phyloP scores from a whole-genome alignment of 768 basidiomycete genomes.

The Gelatoporia subvermispora region DNA sequence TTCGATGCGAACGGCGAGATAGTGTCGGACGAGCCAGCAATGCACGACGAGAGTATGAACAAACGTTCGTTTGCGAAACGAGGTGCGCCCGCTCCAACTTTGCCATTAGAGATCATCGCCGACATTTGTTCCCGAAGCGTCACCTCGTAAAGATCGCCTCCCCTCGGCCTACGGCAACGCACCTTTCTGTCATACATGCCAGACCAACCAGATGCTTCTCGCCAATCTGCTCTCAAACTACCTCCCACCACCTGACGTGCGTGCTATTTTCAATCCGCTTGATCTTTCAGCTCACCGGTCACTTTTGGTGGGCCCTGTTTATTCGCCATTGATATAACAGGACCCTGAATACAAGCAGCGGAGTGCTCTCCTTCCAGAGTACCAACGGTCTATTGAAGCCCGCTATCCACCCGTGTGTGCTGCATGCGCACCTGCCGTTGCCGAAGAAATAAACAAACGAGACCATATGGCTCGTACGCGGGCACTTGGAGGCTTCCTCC shows the following conservation, averaged over 20 bases:
- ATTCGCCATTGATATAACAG: constrained; percentile 33
- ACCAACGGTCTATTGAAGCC: constrained; percentile 65
- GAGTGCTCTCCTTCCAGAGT: constrained; percentile 60
- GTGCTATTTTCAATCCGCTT: constrained; percentile 19
- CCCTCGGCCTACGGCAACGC: constrained; percentile 54
- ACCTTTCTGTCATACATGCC: constrained; percentile 83
- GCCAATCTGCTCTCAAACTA: constrained; percentile 87
- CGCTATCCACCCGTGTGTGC: constrained; percentile 89
- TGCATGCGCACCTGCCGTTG: constrained; percentile 70
- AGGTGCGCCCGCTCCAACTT: constrained; percentile 38
- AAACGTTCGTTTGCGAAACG: constrained; percentile 62
- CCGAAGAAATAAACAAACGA: constrained; percentile 73
- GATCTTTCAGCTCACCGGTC: constrained; percentile 1
- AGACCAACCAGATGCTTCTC: constrained; percentile 88
- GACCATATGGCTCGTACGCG: constrained; percentile 78
- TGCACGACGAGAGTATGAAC: constrained; percentile 79
- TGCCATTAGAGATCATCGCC: background rate
- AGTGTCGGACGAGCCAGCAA: constrained; percentile 80
- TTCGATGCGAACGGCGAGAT: constrained; percentile 72
- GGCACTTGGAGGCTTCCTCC: constrained; percentile 70
- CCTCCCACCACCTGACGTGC: constrained; percentile 71
- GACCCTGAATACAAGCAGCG: constrained; percentile 67
- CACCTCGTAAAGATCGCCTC: constrained; percentile 63
- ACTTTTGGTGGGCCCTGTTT: constrained; percentile 1
- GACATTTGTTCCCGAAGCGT: constrained; percentile 37